Evolutionary conservation across 2,329 filamentous ascomycete genomes (phyloP).

Genomic region (Ophiostoma sp.): DNA sequence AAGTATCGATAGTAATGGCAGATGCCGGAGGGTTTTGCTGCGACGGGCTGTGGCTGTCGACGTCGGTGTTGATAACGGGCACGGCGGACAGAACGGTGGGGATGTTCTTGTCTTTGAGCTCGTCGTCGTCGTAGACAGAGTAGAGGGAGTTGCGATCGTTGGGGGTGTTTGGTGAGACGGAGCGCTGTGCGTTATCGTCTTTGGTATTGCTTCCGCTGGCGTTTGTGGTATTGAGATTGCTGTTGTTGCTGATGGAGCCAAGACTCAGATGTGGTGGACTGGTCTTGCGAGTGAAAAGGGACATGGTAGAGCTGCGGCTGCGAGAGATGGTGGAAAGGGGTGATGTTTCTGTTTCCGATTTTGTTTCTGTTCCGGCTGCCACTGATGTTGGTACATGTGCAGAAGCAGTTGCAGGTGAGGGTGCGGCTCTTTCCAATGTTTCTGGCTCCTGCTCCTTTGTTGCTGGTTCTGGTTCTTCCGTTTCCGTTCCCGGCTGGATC

Average conservation of each 20-base stretch:
- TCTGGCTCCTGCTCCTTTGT: not conserved
- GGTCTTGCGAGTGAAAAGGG: constrained; percentile 46
- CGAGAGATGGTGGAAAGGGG: constrained; percentile 11
- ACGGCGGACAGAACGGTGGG: constrained; percentile 7
- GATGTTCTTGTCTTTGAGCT: constrained; percentile 21
- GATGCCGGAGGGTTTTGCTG: not conserved
- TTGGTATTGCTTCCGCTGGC: constrained; percentile 29
- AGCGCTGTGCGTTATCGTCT: constrained; percentile 29
- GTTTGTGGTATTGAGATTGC: constrained; percentile 16
- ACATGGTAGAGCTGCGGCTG: constrained; percentile 35
- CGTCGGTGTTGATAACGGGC: constrained; percentile 17
- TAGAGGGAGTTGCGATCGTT: constrained; percentile 11
- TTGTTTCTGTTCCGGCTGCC: constrained; percentile 28
- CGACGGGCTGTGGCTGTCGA: not conserved
- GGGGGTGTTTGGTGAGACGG: constrained; percentile 16
- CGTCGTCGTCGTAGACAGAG: constrained; percentile 22
- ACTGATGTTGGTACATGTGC: not conserved
- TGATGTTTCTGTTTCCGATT: constrained; percentile 11
- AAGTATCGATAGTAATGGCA: constrained; percentile 12
- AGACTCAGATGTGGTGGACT: constrained; percentile 51
- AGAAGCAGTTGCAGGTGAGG: not conserved
- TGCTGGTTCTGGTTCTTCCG: not conserved
- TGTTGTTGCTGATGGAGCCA: constrained; percentile 28
- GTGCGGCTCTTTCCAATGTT: too few relatives aligned
- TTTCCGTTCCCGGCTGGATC: not conserved